Conservation (phyloP, 805 yeast genomes). For the Blastobotrys chiropterorum region DNA sequence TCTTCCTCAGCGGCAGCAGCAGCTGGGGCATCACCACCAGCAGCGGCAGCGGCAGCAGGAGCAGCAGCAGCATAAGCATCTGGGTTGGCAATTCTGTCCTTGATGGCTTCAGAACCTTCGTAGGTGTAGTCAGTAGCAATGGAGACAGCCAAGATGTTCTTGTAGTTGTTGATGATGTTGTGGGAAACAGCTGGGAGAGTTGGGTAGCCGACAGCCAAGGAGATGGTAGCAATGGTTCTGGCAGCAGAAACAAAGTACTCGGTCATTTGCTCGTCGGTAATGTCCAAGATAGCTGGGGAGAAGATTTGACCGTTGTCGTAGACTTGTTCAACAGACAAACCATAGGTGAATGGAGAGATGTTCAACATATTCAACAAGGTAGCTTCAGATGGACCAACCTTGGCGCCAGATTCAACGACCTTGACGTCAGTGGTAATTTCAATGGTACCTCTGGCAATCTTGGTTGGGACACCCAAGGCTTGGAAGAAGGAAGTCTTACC, state of each 20-base stretch:
- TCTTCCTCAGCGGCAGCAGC: constrained; percentile 71
- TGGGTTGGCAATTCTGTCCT: constrained; percentile 99
- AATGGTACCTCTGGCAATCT: constrained; percentile 99
- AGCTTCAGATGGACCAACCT: constrained; percentile 99
- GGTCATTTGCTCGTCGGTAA: constrained; percentile 95
- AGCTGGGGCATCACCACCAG: constrained; percentile 51
- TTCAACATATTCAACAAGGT: constrained; percentile 97
- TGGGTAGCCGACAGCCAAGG: constrained; percentile 98
- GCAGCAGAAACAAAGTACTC: constrained; percentile 89
- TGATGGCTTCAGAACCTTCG: constrained; percentile 98
- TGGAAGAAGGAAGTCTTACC: constrained; percentile 99
- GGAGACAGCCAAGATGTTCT: constrained; percentile 95
- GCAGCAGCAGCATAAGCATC: constrained; percentile 99
- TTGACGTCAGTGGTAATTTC: constrained; percentile 96
- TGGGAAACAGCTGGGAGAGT: constrained; percentile 99
- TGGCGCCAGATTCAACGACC: constrained; percentile 79
- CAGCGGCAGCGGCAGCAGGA: constrained; percentile 87
- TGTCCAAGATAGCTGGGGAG: constrained; percentile 95
- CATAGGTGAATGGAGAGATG: constrained; percentile 99
- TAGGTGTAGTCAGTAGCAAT: constrained; percentile 98
- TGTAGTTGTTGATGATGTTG: constrained; percentile 98
- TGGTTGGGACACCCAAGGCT: constrained; percentile 99
- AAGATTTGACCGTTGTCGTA: constrained; percentile 98
- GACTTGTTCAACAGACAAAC: constrained; percentile 94
- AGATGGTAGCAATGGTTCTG: constrained; percentile 88